These are phyloP conservation scores for Blastomyces silverae DNA, from an alignment of 2,329 filamentous ascomycete genomes.

Conservation along the genomic window DNA sequence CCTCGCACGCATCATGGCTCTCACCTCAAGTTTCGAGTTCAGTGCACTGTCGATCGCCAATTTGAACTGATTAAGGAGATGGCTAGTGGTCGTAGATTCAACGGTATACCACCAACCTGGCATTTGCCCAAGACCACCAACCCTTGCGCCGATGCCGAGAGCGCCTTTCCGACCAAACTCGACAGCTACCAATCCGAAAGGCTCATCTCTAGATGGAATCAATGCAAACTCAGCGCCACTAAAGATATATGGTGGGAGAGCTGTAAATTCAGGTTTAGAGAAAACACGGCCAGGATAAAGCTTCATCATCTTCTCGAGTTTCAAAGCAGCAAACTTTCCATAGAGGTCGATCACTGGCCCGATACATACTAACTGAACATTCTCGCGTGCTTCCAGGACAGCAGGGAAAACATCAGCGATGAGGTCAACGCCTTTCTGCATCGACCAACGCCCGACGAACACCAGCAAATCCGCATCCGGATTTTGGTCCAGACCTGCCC, in stretches of 20 bases:
- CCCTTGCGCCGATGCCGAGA: conserved; percentile 58
- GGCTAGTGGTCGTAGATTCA: conserved; percentile 57
- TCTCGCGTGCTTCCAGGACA: conserved; percentile 53
- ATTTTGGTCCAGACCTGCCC: conserved; percentile 57
- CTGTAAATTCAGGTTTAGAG: conserved; percentile 62
- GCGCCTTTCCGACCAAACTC: conserved; percentile 64
- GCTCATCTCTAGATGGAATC: conserved; percentile 62
- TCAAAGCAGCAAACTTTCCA: conserved; percentile 60
- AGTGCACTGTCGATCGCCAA: conserved; percentile 57
- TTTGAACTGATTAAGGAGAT: conserved; percentile 60
- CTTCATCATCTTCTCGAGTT: conserved; percentile 58
- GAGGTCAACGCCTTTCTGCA: conserved; percentile 62
- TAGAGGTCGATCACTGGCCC: conserved; percentile 62
- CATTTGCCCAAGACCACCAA: conserved; percentile 63
- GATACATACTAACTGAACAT: conserved; percentile 56
- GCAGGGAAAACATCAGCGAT: conserved; percentile 62
- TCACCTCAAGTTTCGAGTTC: conserved; percentile 49
- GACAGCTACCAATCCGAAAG: conserved; percentile 61
- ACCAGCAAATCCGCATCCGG: conserved; percentile 59
- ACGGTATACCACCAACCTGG: conserved; percentile 66
- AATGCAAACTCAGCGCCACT: conserved; percentile 61
- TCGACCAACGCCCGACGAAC: conserved; percentile 62
- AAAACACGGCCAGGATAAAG: conserved; percentile 59
- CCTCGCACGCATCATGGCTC: conserved; percentile 58
- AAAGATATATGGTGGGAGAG: conserved; percentile 60